Evolutionary conservation across 169 alveolate species (phyloP).

Genomic region (Plasmodium gonderi): DNA sequence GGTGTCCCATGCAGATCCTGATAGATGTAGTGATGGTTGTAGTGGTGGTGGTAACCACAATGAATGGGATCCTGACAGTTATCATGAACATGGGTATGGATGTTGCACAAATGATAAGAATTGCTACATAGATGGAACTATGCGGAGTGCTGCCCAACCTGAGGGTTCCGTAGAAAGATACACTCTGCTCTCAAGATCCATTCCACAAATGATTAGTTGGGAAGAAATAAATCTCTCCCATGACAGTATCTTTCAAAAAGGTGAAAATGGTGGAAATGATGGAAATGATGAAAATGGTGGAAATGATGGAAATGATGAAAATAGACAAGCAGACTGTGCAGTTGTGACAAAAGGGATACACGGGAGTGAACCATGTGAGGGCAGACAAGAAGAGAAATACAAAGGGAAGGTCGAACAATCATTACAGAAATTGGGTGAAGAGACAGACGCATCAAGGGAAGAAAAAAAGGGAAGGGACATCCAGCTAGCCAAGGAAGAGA

Average conservation of each 20-base stretch:
- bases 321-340: background rate
- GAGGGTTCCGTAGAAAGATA: too few relatives aligned
- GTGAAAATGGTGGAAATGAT: background rate
- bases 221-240: background rate
- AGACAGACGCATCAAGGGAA: background rate
- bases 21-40: background rate
- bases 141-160: too few relatives aligned
- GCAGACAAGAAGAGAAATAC: background rate
- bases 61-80: too few relatives aligned
- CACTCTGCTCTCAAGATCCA: slow-evolving; percentile 19
- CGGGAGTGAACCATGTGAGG: background rate
- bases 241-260: background rate
- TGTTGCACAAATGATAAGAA: too few relatives aligned
- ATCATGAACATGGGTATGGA: too few relatives aligned
- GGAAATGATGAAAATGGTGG: background rate
- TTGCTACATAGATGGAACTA: too few relatives aligned
- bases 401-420: background rate
- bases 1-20: background rate
- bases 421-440: background rate
- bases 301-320: background rate
- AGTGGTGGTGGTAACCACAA: background rate
- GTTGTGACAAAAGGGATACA: background rate
- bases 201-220: slow-evolving; percentile 25
- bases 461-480: background rate
- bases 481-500: background rate